Conservation (phyloP, 176 grass and related monocot species). For the Cocos nucifera region DNA sequence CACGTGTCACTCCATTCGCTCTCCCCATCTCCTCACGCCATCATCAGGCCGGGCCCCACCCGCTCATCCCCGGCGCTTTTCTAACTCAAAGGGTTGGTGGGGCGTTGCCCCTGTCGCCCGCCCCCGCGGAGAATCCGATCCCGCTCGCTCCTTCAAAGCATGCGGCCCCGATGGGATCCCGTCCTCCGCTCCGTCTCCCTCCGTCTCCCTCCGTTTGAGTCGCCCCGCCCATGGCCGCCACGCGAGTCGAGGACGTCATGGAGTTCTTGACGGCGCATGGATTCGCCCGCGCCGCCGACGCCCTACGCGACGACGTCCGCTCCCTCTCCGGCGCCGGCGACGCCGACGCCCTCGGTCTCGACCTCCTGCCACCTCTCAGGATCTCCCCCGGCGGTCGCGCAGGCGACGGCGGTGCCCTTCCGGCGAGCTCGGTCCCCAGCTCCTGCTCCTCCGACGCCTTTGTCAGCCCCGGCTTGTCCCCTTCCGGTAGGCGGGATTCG, state of each 20-base stretch:
- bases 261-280: slow-evolving; percentile 80
- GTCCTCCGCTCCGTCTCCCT: too few species aligned
- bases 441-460: slow-evolving; percentile 74
- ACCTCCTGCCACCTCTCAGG: slow-evolving; percentile 27
- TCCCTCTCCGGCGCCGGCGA: slow-evolving; percentile 17
- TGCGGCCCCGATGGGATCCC: too few species aligned
- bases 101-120: too few species aligned
- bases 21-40: too few species aligned
- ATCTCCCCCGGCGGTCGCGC: slow-evolving; percentile 28
- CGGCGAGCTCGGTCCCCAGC: slow-evolving; percentile 32
- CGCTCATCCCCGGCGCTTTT: too few species aligned
- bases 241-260: slow-evolving; percentile 72
- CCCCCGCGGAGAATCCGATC: too few species aligned
- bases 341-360: background rate
- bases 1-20: too few species aligned
- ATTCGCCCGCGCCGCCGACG: slow-evolving; percentile 64
- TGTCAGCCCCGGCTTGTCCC: slow-evolving; percentile 75
- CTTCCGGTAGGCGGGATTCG: slow-evolving; percentile 43
- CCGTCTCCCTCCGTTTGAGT: too few species aligned
- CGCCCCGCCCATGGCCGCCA: slow-evolving; percentile 44
- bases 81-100: too few species aligned
- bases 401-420: slow-evolving; percentile 10
- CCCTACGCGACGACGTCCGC: slow-evolving; percentile 80
- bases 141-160: too few species aligned
- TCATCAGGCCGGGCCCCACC: too few species aligned